Percentiles rank a stretch among this genome's conserved stretches.
Evolutionary conservation across 805 yeast species (phyloP).

Genomic region (Metschnikowia drakensbergensis): DNA sequence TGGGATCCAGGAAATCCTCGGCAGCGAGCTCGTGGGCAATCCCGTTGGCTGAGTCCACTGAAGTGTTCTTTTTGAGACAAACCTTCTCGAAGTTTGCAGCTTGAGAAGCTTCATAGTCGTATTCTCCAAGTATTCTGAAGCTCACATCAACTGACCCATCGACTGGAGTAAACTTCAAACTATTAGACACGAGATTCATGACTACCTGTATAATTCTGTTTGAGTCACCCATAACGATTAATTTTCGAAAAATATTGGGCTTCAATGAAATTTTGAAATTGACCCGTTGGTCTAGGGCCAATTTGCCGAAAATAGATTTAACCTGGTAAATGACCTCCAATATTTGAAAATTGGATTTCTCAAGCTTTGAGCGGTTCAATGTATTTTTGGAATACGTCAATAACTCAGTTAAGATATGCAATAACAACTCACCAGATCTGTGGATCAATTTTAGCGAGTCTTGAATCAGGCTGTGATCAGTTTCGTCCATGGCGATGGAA

Average conservation of each 20-base stretch:
- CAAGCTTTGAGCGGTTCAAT: slow-evolving; percentile 75
- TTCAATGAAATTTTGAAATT: slow-evolving; percentile 56
- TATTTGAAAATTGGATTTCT: slow-evolving; percentile 74
- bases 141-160: slow-evolving; percentile 74
- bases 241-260: slow-evolving; percentile 57
- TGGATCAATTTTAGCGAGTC: slow-evolving; percentile 77
- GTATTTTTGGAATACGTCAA: slow-evolving; percentile 92
- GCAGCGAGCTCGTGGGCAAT: not conserved
- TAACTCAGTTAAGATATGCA: slow-evolving; percentile 87
- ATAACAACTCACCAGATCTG: slow-evolving; percentile 83
- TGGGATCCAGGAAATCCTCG: not conserved
- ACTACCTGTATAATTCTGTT: slow-evolving; percentile 87
- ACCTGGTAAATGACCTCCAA: slow-evolving; percentile 82
- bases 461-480: slow-evolving; percentile 61
- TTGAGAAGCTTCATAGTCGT: slow-evolving; percentile 38
- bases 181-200: slow-evolving; percentile 88
- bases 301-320: slow-evolving; percentile 76
- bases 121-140: slow-evolving; percentile 65
- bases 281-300: slow-evolving; percentile 75
- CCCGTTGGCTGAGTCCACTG: not conserved
- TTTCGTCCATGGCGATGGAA: slow-evolving; percentile 86
- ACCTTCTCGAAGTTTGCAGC: slow-evolving; percentile 13
- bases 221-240: slow-evolving; percentile 80
- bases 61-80: slow-evolving; percentile 7
- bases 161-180: slow-evolving; percentile 87